Evolutionary conservation across 2,329 filamentous ascomycete species (phyloP), one percentile per base, ranked within the genome.

Genomic region (Talaromyces pinophilus): DNA sequence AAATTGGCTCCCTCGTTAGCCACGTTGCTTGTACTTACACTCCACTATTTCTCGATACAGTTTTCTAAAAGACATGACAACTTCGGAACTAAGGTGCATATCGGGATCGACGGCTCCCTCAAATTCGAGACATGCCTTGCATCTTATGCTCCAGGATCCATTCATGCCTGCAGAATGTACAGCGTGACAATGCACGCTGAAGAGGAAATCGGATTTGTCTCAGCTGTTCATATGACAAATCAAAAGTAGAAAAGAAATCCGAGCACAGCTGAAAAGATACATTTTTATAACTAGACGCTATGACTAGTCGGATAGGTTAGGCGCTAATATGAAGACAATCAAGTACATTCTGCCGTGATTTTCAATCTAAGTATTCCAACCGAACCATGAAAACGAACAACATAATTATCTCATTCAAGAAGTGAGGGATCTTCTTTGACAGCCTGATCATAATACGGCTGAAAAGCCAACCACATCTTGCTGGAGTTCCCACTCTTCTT

Each of bases 401-500:
- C 15, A 15, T 46, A 3, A 6, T 17, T 1, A 15, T 4, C 15
- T 60, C 22, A 60, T 28, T 46, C 57, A 46, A 60, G 57, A 46
- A 64, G 30, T 0, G 40, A 59, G 8, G 40, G 40, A 38, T 64
- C 62, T 22, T 64, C 62, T 13, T 64, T 46, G n/a, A 64, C 30
- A 25, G 44, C 52, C 22, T 64, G 62, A 7, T 64, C 52, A 50
- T 50, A 59, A 38, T 59, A 64, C 25, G 52, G 62, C 30, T 64
- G 62, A 30, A 59, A 64, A n/a, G 44, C 44, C n/a, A 59, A 40
- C 40, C 62, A 64, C 62, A 64, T 64, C n/a, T 64, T 64, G 42
- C 52, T 64, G 8, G 62, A 64, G 46, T 64, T 64, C 17, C 62
- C 62, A 35, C 42, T 64, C 40, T 59, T 64, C 52, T 64, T 59